These are phyloP conservation scores for Zygosaccharomyces siamensis DNA, from an alignment of 805 yeast genomes.

Conservation along the genomic window DNA sequence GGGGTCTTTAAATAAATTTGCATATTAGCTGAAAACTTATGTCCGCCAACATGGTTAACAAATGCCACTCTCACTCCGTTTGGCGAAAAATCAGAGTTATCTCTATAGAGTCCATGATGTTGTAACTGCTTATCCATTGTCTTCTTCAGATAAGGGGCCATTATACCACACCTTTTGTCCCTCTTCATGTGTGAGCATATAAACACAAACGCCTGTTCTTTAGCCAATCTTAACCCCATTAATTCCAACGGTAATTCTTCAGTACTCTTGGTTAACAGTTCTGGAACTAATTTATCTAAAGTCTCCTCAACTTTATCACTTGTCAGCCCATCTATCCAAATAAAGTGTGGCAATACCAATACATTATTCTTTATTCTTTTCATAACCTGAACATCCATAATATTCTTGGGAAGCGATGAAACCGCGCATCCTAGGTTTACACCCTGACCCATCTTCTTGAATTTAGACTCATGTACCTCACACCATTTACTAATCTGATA, in stretches of 20 bases:
- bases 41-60: constrained; percentile 92
- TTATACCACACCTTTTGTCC: constrained; percentile 88
- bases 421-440: constrained; percentile 35
- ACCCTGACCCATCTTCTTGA: constrained; percentile 31
- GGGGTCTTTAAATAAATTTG: constrained; percentile 56
- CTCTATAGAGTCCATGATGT: constrained; percentile 68
- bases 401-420: constrained; percentile 48
- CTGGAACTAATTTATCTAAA: constrained; percentile 42
- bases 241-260: constrained; percentile 30
- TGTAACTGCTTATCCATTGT: constrained; percentile 71
- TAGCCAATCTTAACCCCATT: constrained; percentile 37
- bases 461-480: constrained; percentile 22
- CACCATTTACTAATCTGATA: constrained; percentile 41
- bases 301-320: constrained; percentile 41
- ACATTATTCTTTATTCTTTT: constrained; percentile 51
- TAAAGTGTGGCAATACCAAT: constrained; percentile 66
- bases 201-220: constrained; percentile 49
- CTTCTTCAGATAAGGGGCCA: constrained; percentile 85
- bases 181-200: constrained; percentile 88
- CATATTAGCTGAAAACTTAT: constrained; percentile 88
- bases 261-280: constrained; percentile 33
- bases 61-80: constrained; percentile 68
- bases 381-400: constrained; percentile 41
- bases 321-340: constrained; percentile 56
- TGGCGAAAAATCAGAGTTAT: constrained; percentile 66